These are phyloP conservation scores for Phaffia rhodozyma DNA, from an alignment of 1,284 basidiomycete species.

Conservation along the genomic window DNA sequence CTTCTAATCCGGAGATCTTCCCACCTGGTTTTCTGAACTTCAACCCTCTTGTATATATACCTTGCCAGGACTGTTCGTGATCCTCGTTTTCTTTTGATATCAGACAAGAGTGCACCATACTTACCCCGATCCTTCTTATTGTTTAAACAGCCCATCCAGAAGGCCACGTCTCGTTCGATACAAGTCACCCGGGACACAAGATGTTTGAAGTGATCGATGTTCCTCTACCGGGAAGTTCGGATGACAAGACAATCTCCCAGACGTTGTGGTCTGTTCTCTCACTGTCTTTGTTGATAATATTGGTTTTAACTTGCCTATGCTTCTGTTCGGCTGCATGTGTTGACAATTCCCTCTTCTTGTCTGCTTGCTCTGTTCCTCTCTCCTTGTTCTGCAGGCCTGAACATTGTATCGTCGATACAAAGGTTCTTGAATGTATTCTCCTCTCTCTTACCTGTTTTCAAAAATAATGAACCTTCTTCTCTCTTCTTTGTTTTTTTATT, in stretches of 20 bases:
- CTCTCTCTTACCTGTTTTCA: background rate
- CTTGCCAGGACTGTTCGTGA: slow-evolving; percentile 29
- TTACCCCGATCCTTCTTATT: background rate
- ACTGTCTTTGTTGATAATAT: too few species aligned
- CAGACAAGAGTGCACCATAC: background rate
- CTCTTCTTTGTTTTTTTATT: slow-evolving; percentile 17
- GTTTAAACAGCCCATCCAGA: slow-evolving; percentile 41
- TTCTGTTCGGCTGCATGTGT: too few species aligned
- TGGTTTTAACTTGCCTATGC: too few species aligned
- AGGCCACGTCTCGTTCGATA: slow-evolving; percentile 52
- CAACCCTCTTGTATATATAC: background rate
- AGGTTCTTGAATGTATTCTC: background rate
- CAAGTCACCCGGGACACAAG: slow-evolving; percentile 38
- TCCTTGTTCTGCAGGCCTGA: slow-evolving; percentile 1
- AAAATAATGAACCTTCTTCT: too few species aligned
- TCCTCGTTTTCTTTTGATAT: background rate
- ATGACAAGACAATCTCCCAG: background rate
- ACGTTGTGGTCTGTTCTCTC: slow-evolving; percentile 2
- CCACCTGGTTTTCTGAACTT: background rate
- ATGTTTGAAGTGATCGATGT: slow-evolving; percentile 39
- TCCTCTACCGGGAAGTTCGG: slow-evolving; percentile 15
- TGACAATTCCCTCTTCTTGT: background rate
- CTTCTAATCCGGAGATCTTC: background rate
- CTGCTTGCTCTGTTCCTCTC: too few species aligned
- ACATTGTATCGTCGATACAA: slow-evolving; percentile 9